A percentile compares a stretch with the other conserved stretches of the same genome.
These are phyloP conservation scores for Cenchrus purpureus DNA, from an alignment of 176 grass and related monocot species.

Conservation along the genomic window DNA sequence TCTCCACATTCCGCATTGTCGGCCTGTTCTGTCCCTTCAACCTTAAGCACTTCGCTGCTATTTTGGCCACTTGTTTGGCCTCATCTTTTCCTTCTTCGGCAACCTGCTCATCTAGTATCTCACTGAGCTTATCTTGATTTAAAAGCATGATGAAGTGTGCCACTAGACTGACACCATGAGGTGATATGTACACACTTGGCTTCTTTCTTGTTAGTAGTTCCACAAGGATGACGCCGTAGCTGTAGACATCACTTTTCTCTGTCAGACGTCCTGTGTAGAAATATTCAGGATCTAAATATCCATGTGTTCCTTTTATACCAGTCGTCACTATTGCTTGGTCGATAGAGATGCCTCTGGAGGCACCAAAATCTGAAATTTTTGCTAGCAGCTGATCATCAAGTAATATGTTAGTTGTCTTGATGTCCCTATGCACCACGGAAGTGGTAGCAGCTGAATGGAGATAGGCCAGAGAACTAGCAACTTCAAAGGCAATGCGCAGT, in stretches of 20 bases:
- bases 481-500: slow-evolving; percentile 53
- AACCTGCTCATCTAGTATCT: slow-evolving; percentile 41
- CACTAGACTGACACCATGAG: neutral
- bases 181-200: neutral
- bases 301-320: slow-evolving; percentile 49
- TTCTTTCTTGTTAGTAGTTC: slow-evolving; percentile 59
- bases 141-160: slow-evolving; percentile 30
- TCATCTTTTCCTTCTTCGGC: slow-evolving; percentile 7
- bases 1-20: slow-evolving; percentile 39
- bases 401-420: slow-evolving; percentile 63
- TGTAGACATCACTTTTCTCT: slow-evolving; percentile 70
- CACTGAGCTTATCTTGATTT: neutral
- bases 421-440: slow-evolving; percentile 57
- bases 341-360: neutral
- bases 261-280: slow-evolving; percentile 46
- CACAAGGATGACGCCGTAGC: slow-evolving; percentile 65
- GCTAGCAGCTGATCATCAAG: slow-evolving; percentile 54
- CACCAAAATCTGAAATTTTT: slow-evolving; percentile 31
- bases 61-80: slow-evolving; percentile 21
- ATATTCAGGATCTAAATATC: slow-evolving; percentile 61
- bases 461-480: slow-evolving; percentile 58
- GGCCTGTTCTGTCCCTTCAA: slow-evolving; percentile 46
- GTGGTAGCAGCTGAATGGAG: slow-evolving; percentile 54
- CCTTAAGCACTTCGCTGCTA: slow-evolving; percentile 50
- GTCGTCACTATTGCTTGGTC: neutral